Percentiles rank a stretch among this genome's conserved stretches.
phyloP scores from a whole-genome alignment of 768 basidiomycete genomes.

The Grammothele lineata region DNA sequence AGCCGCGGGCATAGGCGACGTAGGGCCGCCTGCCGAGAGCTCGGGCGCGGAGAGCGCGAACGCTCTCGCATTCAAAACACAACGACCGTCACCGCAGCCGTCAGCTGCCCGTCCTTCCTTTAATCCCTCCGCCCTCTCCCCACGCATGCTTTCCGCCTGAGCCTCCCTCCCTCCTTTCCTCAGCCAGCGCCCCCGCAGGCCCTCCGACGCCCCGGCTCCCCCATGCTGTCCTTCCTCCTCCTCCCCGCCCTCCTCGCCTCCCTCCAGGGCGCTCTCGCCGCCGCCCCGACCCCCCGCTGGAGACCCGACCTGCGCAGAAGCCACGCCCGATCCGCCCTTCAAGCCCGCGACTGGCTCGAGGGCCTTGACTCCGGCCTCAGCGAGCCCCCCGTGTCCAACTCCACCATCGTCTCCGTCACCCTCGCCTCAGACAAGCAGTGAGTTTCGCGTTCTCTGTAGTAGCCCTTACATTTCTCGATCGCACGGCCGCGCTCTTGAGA shows the following conservation, averaged over 20 bases:
- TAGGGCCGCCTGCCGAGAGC: too few relatives aligned
- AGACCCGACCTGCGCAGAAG: constrained; percentile 13
- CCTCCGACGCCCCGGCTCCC: neutral
- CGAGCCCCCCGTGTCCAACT: constrained; percentile 1
- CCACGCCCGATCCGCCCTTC: neutral
- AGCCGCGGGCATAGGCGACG: too few relatives aligned
- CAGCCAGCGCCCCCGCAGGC: neutral
- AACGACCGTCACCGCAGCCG: neutral
- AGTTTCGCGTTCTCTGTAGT: neutral
- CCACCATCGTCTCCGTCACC: constrained; percentile 9
- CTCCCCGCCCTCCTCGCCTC: constrained; percentile 8
- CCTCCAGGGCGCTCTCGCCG: constrained; percentile 4
- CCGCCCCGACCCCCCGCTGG: constrained; percentile 6
- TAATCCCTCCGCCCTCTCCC: neutral
- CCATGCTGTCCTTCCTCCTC: constrained; percentile 14
- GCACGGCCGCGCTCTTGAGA: too few relatives aligned
- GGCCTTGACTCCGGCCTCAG: constrained; percentile 2
- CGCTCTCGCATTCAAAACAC: constrained; percentile 3
- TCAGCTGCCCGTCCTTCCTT: constrained; percentile 3
- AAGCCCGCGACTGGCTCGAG: constrained; percentile 3
- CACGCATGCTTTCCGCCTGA: constrained; percentile 4
- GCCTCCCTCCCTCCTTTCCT: neutral
- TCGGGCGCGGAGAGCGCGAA: neutral
- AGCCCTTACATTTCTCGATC: too few relatives aligned
- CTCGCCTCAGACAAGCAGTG: constrained; percentile 13